Base-by-base conservation (phyloP, 2,329 filamentous ascomycete genomes). In the Talaromyces sp. region DNA sequence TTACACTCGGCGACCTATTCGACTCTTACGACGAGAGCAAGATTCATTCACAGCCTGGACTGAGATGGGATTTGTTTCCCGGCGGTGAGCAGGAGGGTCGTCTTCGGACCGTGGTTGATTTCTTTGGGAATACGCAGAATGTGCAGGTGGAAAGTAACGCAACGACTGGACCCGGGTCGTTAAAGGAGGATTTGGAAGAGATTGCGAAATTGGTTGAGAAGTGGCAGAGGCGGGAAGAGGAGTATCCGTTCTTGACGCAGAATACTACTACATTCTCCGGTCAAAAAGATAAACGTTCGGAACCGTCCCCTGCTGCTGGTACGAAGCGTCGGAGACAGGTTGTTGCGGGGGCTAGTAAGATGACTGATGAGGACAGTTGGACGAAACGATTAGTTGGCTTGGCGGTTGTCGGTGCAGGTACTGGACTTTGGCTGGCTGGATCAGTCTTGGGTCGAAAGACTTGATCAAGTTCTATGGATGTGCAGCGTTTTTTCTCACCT, bases 81-180 rank as follows among this genome's bases (percentile, higher is more conserved):
- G 94, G 93, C 11, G 93, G 92, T 7, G 90, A 93, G 70, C 82
- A 88, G 8, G 89, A 85, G 10, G 94, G 91, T 0, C 86, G 93
- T 62, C 87, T 90, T 70, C 88, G 93, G 49, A 84, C 95, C 35
- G 88, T 99, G 47, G 96, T 96, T 72, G 95, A 99, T 76, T 99
- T 99, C 80, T 98, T 99, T 69, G 95, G 95, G 27, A 99, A 98
- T 75, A 93, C 98, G 15, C 95, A 99, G 77, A 96, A 94, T 70
- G 93, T 99, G 3, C 95, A 98, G 78, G 87, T 98, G 3, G 91
- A 95, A 69, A 84, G 84, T 31, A 81, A 82, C 52, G 83, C 85
- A 61, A 69, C 73, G 43, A 84, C 87, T 54, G 87, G 89, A 59
- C 74, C 72, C 17, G 76, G 73, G 63, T 79, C 73, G 25, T 81